Base-by-base conservation (phyloP, 176 grass and related monocot genomes). In the Dactylis glomerata region DNA sequence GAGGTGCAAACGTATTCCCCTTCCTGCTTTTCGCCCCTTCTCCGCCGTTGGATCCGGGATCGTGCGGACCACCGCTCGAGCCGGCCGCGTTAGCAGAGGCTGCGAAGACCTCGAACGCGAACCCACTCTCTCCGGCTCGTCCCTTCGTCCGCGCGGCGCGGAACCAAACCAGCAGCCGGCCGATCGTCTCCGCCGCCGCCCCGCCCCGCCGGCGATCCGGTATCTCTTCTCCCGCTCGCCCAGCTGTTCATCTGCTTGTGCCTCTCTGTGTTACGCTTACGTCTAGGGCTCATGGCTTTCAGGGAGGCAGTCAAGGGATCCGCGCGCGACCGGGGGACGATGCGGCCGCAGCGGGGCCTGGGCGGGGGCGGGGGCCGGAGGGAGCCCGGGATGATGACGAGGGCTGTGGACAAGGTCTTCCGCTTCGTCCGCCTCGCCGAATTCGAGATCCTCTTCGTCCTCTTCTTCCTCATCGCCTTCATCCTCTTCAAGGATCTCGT, bases 401-500 rank as follows among this genome's bases (percentile, higher is more conserved):
- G 87, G 81, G 86, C 88, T 7, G 93, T 99, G 59, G 83, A 83
- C 64, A 86, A 70, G 86, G 93, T 96, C 58, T 91, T 96, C 85
- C 80, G 85, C 75, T 91, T 99, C 63, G 91, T 96, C 68, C 96
- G 93, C 83, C 74, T 94, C 73, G 93, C 96, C 10, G 96, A 99
- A 88, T 99, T 99, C 81, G 96, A 99, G 88, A 94, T 99, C 89
- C 86, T 99, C 71, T 89, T 94, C 84, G 91, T 96, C 78, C 91
- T 99, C 78, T 99, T 96, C 86, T 89, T 96, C 84, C 49, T 92
- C 84, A 37, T 99, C 78, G 91, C 84, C 75, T 96, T 94, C 85
- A 38, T 99, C 86, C 74, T 99, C 56, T 96, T 96, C 90, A 99
- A 94, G 64, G 84, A 99, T 65, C 93, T 99, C 78, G 92, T 97